Conservation (phyloP, 495 filamentous ascomycete genomes). For the Penicillium desertorum region DNA sequence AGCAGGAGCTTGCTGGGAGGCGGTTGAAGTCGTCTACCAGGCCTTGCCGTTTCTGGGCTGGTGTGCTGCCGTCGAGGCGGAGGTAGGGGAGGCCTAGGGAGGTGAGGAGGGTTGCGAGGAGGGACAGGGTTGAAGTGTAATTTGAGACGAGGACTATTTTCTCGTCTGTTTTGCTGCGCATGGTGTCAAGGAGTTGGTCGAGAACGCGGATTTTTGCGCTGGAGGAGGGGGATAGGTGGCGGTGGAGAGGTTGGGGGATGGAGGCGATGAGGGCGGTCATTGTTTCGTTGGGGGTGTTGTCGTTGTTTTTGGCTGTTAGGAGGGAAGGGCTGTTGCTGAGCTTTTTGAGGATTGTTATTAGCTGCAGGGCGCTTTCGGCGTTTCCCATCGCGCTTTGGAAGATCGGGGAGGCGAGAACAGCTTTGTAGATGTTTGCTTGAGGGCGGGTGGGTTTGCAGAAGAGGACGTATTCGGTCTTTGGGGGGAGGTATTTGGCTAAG, state of each 20-base stretch:
- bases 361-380: constrained; percentile 66
- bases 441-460: constrained; percentile 69
- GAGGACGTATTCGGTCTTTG: constrained; percentile 76
- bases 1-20: constrained; percentile 51
- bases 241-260: constrained; percentile 59
- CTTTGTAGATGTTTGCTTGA: constrained; percentile 69
- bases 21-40: constrained; percentile 79
- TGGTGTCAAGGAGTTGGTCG: constrained; percentile 62
- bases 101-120: constrained; percentile 63
- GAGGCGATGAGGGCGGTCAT: constrained; percentile 53
- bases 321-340: constrained; percentile 77
- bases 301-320: constrained; percentile 48
- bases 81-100: constrained; percentile 65
- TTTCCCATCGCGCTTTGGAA: constrained; percentile 66
- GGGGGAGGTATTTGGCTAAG: constrained; percentile 68
- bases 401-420: constrained; percentile 66
- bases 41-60: constrained; percentile 64
- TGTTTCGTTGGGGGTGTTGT: constrained; percentile 39
- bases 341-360: constrained; percentile 80
- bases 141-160: constrained; percentile 83
- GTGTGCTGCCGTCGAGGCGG: constrained; percentile 72
- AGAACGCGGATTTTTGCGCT: constrained; percentile 73
- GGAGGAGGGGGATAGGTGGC: constrained; percentile 54
- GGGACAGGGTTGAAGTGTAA: constrained; percentile 74
- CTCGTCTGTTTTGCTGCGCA: constrained; percentile 62